Base-by-base conservation (phyloP, 495 filamentous ascomycete species). In the Darksidea phi region DNA sequence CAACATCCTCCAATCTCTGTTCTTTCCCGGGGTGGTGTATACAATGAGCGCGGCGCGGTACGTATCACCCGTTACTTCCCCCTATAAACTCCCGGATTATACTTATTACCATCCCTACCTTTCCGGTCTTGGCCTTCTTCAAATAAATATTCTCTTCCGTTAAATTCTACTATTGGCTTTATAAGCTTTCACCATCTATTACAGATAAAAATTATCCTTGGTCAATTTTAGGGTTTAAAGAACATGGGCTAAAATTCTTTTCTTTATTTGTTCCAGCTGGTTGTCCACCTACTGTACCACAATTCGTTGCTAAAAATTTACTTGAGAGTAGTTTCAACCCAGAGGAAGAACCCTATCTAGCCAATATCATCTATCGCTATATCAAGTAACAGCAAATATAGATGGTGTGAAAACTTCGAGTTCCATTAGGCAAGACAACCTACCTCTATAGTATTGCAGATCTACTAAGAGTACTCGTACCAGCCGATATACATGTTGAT, bases 371-470 rank as follows among this genome's bases (percentile, higher is more conserved):
- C 2, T 76, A 75, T 23, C 74, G 76, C 0, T 74, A 84, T 10
- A 78, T 88, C 15, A 73, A 73, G 23, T 72, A 79, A 7, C 75
- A 84, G 64, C 89, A 78, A 62, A 77, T 78, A 42, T 75, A 70
- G 48, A 77, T 83, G 52, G 81, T 78, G 62, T 76, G 84, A 1
- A 82, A 84, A 32, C 74, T 93, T 41, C 87, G 88, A 48, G 86
- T 97, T 34, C 79, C 77, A 21, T 78, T 96, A 6, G 84, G 82
- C 0, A 77, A 82, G n/a, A 93, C 91, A 0, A 88, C 90, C 0
- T 87, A 87, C 67, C 79, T 87, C 0, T 90, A 84, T 67, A 94
- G 93, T 74, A 83, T 95, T 20, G 84, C 89, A 0, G 93, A 97
- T 73, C 90, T 89, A 5, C 80, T 80, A 25, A 84, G 80, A 0